Evolutionary conservation across 2,329 filamentous ascomycete genomes (phyloP), one percentile per base, ranked within the genome.

Genomic region (Xylariaceae sp.): DNA sequence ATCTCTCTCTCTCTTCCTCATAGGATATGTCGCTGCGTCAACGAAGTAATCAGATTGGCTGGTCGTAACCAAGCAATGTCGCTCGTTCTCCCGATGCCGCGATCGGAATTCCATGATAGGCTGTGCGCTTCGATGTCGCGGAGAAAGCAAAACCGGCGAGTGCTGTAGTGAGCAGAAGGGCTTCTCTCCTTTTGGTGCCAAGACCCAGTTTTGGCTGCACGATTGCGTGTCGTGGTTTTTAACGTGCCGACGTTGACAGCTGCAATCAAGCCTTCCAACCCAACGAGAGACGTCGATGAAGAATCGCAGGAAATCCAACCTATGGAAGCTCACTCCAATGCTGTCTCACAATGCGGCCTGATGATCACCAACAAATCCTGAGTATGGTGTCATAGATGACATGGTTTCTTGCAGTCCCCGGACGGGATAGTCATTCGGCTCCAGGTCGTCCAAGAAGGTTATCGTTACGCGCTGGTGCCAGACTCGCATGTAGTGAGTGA

Each of bases 161-260:
- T 51, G 49, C 18, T 51, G 23, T 51, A 51, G 6, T 23, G 48
- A 59, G 47, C 55, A 50, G 53, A 18, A 58, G 52, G 37, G 35
- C 53, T 55, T 52, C 53, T 57, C 63, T 63, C 63, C 57, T 52
- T 57, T 61, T 45, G 47, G 53, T 45, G 63, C 63, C 63, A 65
- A 65, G 63, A 35, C 62, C 13, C 23, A 45, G 51, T 58, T 56
- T 45, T 55, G 56, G 57, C 61, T 64, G 63, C 62, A 64, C 59
- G 60, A 44, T 62, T 60, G 60, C 62, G 63, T 61, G 61, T 60
- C 54, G 30, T 54, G 37, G 30, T 18, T 49, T 58, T 44, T 52
- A 57, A 49, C 60, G 48, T 56, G 56, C 53, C 48, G n/a, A 30
- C 48, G 44, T 62, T 57, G 53, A 64, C 44, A 58, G 45, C 23